Conservation (phyloP, 345 rosid species). For the Aquilaria sinensis region DNA sequence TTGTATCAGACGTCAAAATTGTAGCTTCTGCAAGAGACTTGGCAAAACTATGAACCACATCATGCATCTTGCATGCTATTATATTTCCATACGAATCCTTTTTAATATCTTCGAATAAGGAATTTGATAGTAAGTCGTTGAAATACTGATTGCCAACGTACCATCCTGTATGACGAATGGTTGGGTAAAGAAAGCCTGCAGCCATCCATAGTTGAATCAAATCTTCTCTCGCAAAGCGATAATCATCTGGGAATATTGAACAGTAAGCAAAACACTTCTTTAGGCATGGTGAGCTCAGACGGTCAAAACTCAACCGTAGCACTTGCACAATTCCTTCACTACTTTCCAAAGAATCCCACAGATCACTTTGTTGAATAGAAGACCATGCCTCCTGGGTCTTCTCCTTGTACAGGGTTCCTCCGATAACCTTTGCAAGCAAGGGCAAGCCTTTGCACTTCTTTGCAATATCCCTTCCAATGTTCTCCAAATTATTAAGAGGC, state of each 20-base stretch:
- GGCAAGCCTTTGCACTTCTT: not conserved
- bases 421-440: not conserved
- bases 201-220: constrained; percentile 26
- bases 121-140: constrained; percentile 11
- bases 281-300: constrained; percentile 1
- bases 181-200: constrained; percentile 14
- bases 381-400: not conserved
- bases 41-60: constrained; percentile 24
- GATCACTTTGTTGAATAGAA: not conserved
- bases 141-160: constrained; percentile 17
- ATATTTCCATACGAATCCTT: constrained; percentile 1
- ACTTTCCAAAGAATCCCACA: not conserved
- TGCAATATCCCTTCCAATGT: not conserved
- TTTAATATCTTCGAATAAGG: constrained; percentile 19
- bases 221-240: not conserved
- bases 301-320: constrained; percentile 7
- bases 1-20: not conserved
- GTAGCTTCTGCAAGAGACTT: constrained; percentile 4
- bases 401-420: not conserved
- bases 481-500: not conserved
- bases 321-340: not conserved
- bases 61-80: constrained; percentile 20
- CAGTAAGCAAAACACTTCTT: constrained; percentile 13
- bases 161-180: not conserved
- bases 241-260: constrained; percentile 7